Percentiles rank a stretch among this genome's conserved stretches.
Evolutionary conservation across 2,329 filamentous ascomycete species (phyloP).

Genomic region (Stagonosporopsis chrysanthemi): DNA sequence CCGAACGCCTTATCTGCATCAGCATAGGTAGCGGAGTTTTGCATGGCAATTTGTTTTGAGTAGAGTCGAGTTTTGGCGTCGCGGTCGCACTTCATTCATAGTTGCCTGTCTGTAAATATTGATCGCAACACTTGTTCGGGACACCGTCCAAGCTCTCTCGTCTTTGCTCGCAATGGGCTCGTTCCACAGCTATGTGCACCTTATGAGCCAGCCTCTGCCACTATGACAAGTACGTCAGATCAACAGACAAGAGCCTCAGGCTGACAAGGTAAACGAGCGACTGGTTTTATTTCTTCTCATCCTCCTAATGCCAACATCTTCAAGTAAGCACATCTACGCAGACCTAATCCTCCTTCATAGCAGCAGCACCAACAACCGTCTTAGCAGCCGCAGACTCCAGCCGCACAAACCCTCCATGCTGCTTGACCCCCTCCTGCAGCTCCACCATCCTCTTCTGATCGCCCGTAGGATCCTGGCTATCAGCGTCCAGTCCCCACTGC

Average conservation of each 20-base stretch:
- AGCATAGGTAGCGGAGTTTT: conserved; percentile 24
- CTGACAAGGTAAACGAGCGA: conserved; percentile 3
- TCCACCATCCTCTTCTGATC: conserved; percentile 78
- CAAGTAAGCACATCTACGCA: background rate
- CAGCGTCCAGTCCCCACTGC: conserved; percentile 69
- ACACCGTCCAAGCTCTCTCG: background rate
- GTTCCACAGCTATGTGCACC: no score
- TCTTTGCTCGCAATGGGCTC: background rate
- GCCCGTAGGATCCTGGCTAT: conserved; percentile 71
- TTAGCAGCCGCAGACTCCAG: conserved; percentile 19
- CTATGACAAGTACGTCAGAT: background rate
- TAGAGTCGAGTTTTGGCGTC: conserved; percentile 3
- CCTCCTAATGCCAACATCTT: background rate
- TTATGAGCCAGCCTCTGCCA: background rate
- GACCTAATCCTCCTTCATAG: conserved; percentile 10
- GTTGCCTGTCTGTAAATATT: conserved; percentile 8
- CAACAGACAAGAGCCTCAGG: background rate
- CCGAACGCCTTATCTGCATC: conserved; percentile 18
- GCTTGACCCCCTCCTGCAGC: conserved; percentile 72
- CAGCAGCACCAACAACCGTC: conserved; percentile 28
- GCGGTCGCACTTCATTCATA: background rate
- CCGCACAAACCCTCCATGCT: conserved; percentile 67
- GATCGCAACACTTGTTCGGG: background rate
- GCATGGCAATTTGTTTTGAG: conserved; percentile 5
- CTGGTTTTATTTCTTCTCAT: conserved; percentile 1